Evolutionary conservation across 345 rosid genomes (phyloP).

Genomic region (Clausena lansium): DNA sequence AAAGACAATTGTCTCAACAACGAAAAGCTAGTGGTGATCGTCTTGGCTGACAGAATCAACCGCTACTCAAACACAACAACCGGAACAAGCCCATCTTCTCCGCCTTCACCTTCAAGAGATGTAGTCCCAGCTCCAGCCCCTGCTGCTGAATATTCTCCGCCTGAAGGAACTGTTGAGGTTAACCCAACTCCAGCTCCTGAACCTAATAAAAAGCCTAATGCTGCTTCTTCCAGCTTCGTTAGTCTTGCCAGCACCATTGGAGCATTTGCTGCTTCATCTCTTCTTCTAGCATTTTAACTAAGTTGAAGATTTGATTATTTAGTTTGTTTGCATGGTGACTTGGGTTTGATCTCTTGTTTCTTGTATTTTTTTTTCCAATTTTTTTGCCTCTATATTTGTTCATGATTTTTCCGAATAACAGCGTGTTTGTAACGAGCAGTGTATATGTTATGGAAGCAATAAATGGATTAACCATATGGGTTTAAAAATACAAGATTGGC

Average conservation of each 20-base stretch:
- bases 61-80: slow-evolving; percentile 16
- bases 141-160: slow-evolving; percentile 39
- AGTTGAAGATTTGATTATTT: background rate
- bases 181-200: slow-evolving; percentile 59
- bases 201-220: slow-evolving; percentile 24
- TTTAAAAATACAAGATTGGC: background rate
- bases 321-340: background rate
- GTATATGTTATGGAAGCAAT: slow-evolving; percentile 11
- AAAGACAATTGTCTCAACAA: slow-evolving; percentile 65
- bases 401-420: slow-evolving; percentile 27
- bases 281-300: slow-evolving; percentile 34
- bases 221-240: slow-evolving; percentile 36
- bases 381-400: slow-evolving; percentile 3
- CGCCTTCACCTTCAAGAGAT: slow-evolving; percentile 29
- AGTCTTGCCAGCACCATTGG: slow-evolving; percentile 32
- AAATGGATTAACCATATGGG: slow-evolving; percentile 18
- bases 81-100: slow-evolving; percentile 12
- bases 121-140: slow-evolving; percentile 52
- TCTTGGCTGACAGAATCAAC: slow-evolving; percentile 66
- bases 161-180: slow-evolving; percentile 32
- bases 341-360: background rate
- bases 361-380: background rate
- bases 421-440: background rate
- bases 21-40: slow-evolving; percentile 57
- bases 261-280: slow-evolving; percentile 55